Conservation (phyloP, 306 rosid species). For the Acacia crassicarpa region DNA sequence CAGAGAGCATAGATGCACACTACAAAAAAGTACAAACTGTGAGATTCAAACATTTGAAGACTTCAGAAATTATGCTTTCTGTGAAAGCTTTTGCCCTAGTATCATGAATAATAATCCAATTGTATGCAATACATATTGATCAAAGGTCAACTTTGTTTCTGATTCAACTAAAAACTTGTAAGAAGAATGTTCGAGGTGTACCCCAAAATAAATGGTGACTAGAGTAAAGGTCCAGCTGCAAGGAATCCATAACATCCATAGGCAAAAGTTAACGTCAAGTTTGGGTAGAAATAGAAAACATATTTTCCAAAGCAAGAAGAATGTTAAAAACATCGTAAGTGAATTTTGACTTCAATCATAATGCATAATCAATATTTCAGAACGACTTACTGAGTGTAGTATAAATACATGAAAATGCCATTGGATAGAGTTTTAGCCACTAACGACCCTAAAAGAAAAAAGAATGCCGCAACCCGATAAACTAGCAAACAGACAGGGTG, state of each 20-base stretch:
- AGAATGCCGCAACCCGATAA: constrained; percentile 57
- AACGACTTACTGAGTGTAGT: constrained; percentile 81
- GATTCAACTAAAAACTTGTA: constrained; percentile 11
- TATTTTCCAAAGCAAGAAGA: constrained; percentile 17
- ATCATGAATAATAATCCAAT: constrained; percentile 2
- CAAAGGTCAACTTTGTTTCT: neutral
- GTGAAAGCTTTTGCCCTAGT: neutral
- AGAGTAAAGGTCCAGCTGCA: constrained; percentile 81
- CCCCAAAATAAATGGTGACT: constrained; percentile 76
- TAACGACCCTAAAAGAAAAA: constrained; percentile 47
- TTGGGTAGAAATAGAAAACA: constrained; percentile 17
- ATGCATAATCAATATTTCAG: neutral
- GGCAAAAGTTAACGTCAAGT: constrained; percentile 7
- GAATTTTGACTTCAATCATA: constrained; percentile 3
- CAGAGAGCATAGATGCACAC: constrained; percentile 65
- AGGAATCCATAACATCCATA: constrained; percentile 38
- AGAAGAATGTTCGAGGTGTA: constrained; percentile 39
- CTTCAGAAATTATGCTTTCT: neutral
- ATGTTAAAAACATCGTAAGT: neutral
- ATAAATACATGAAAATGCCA: constrained; percentile 47
- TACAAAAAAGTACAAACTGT: constrained; percentile 42
- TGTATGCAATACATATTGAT: neutral
- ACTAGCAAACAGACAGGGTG: constrained; percentile 69
- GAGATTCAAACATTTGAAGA: neutral
- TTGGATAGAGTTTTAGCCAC: constrained; percentile 42